Conservation (phyloP, 148 eudicot genomes). For the Nepenthes gracilis region DNA sequence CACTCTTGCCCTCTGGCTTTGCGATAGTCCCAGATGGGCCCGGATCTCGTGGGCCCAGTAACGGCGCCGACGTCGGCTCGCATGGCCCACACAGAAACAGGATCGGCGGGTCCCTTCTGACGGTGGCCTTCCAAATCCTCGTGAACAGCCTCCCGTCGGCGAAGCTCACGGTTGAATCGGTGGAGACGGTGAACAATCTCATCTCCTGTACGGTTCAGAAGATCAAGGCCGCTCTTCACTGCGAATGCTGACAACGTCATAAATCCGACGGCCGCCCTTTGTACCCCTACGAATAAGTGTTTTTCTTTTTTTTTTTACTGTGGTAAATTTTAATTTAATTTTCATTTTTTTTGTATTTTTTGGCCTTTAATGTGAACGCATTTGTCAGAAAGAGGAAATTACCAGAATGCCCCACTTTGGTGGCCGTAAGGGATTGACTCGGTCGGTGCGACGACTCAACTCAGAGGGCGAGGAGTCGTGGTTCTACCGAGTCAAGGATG, state of each 20-base stretch:
- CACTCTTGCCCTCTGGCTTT: conserved; percentile 65
- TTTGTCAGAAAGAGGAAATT: too few species aligned
- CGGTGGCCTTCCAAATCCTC: conserved; percentile 60
- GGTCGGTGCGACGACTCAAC: too few species aligned
- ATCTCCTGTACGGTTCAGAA: conserved; percentile 45
- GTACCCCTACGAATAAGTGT: too few species aligned
- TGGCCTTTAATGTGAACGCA: too few species aligned
- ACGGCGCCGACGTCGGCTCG: background rate
- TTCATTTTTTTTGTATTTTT: too few species aligned
- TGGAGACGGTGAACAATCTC: conserved; percentile 41
- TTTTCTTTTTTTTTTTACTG: too few species aligned
- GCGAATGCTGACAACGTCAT: conserved; percentile 5
- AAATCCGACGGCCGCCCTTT: too few species aligned
- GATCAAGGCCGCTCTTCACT: conserved; percentile 41
- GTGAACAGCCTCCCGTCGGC: conserved; percentile 36
- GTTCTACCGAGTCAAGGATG: too few species aligned
- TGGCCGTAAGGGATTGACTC: too few species aligned
- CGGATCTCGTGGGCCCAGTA: background rate
- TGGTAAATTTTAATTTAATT: too few species aligned
- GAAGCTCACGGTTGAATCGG: conserved; percentile 53
- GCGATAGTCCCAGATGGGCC: conserved; percentile 28
- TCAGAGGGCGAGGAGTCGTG: too few species aligned
- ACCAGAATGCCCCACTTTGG: too few species aligned
- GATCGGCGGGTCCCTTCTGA: conserved; percentile 33
- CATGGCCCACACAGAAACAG: background rate